Percentiles rank a stretch among this genome's conserved stretches.
Evolutionary conservation across 1,284 basidiomycete genomes (phyloP).

Genomic region (Cystobasidium sp.): DNA sequence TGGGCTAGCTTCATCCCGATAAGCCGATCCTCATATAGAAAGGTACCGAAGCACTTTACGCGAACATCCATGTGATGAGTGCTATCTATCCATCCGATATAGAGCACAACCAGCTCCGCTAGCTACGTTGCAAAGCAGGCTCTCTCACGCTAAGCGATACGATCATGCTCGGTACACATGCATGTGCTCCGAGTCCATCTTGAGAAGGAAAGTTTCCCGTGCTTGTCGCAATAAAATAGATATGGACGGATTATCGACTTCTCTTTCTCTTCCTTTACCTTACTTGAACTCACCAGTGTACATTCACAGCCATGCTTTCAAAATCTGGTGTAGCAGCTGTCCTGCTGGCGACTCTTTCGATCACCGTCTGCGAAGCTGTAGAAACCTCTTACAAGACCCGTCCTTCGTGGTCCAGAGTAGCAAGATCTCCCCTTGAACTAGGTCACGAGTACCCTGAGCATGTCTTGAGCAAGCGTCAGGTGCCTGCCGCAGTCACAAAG

Average conservation of each 20-base stretch:
- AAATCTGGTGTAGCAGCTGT: not conserved
- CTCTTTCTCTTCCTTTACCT: not conserved
- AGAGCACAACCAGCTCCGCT: too few species aligned
- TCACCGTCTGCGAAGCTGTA: not conserved
- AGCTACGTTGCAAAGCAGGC: too few species aligned
- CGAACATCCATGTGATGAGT: too few species aligned
- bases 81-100: too few species aligned
- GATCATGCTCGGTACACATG: too few species aligned
- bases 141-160: too few species aligned
- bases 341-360: not conserved
- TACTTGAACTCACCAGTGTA: not conserved
- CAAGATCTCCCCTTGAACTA: constrained; percentile 17
- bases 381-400: constrained; percentile 14
- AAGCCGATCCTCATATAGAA: too few species aligned
- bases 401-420: constrained; percentile 22
- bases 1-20: too few species aligned
- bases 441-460: constrained; percentile 42
- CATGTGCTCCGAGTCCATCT: too few species aligned
- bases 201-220: constrained; percentile 9
- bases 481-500: constrained; percentile 29
- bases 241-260: not conserved
- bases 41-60: too few species aligned
- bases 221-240: not conserved
- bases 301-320: not conserved
- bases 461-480: constrained; percentile 36